Percentiles rank a stretch among this genome's conserved stretches.
These are phyloP conservation scores for Durio zibethinus DNA, from an alignment of 345 rosid species.

Conservation along the genomic window DNA sequence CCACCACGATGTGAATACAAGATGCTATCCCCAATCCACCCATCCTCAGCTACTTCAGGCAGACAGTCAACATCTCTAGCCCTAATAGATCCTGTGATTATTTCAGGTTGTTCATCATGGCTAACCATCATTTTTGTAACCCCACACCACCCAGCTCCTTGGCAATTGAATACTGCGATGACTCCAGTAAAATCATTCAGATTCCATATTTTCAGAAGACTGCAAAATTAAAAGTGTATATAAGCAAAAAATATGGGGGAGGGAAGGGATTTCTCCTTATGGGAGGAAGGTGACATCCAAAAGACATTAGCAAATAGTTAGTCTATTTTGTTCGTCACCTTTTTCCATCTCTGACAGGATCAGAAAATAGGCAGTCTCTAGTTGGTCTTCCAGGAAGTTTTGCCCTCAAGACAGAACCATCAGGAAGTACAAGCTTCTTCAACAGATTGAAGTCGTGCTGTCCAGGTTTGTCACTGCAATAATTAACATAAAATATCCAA, in stretches of 20 bases:
- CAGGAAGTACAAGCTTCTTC: slow-evolving; percentile 62
- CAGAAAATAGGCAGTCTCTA: slow-evolving; percentile 57
- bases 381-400: slow-evolving; percentile 68
- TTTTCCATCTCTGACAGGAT: slow-evolving; percentile 64
- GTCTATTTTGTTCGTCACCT: slow-evolving; percentile 29
- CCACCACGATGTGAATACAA: slow-evolving; percentile 55
- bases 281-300: not conserved
- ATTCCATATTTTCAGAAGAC: slow-evolving; percentile 66
- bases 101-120: slow-evolving; percentile 54
- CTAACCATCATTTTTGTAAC: slow-evolving; percentile 51
- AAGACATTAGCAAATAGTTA: not conserved
- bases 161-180: slow-evolving; percentile 62
- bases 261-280: not conserved
- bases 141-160: slow-evolving; percentile 69
- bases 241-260: not conserved
- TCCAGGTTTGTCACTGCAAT: slow-evolving; percentile 62
- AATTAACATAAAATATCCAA: not conserved
- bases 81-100: slow-evolving; percentile 42
- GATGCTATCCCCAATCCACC: slow-evolving; percentile 53
- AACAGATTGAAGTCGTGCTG: slow-evolving; percentile 59
- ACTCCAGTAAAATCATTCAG: slow-evolving; percentile 55
- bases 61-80: slow-evolving; percentile 58
- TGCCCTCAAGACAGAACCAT: slow-evolving; percentile 66
- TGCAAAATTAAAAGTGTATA: slow-evolving; percentile 15
- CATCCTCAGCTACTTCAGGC: slow-evolving; percentile 37